Percentiles rank a stretch among this genome's conserved stretches.
Evolutionary conservation across 805 yeast genomes (phyloP).

Genomic region (Myxozyma geophila): DNA sequence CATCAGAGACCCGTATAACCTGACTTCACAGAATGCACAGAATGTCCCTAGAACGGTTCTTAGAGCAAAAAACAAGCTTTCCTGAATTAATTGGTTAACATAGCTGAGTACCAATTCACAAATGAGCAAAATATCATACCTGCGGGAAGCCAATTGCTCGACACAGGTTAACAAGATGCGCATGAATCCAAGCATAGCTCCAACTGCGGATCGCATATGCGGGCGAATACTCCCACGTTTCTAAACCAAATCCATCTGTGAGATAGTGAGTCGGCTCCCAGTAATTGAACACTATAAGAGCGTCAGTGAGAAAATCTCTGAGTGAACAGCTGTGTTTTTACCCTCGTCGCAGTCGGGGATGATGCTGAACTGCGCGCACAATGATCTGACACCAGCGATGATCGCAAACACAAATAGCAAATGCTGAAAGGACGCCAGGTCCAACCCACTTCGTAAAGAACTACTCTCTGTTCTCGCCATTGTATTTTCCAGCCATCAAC

Average conservation of each 20-base stretch:
- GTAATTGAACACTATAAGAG: constrained; percentile 65
- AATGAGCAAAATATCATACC: constrained; percentile 12
- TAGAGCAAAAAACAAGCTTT: constrained; percentile 55
- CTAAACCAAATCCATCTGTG: constrained; percentile 82
- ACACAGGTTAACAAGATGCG: constrained; percentile 37
- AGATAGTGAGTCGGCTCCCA: constrained; percentile 91
- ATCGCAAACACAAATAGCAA: constrained; percentile 26
- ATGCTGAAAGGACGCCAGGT: background rate
- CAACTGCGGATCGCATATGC: constrained; percentile 86
- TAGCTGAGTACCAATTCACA: background rate
- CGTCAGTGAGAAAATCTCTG: background rate
- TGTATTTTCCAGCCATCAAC: background rate
- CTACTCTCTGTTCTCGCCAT: background rate
- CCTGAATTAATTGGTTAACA: constrained; percentile 7
- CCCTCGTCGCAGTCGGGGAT: constrained; percentile 89
- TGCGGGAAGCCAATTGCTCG: constrained; percentile 35
- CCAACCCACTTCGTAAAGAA: background rate
- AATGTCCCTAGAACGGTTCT: constrained; percentile 52
- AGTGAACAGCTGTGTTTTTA: constrained; percentile 53
- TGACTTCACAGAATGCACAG: constrained; percentile 58
- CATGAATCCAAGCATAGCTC: constrained; percentile 64
- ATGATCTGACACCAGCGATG: constrained; percentile 39
- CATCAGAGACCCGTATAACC: constrained; percentile 52
- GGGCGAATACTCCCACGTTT: constrained; percentile 97
- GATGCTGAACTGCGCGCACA: constrained; percentile 60